Evolutionary conservation across 2,329 filamentous ascomycete species (phyloP), one percentile per base, ranked within the genome.

Genomic region (Dactylellina parvicollis): DNA sequence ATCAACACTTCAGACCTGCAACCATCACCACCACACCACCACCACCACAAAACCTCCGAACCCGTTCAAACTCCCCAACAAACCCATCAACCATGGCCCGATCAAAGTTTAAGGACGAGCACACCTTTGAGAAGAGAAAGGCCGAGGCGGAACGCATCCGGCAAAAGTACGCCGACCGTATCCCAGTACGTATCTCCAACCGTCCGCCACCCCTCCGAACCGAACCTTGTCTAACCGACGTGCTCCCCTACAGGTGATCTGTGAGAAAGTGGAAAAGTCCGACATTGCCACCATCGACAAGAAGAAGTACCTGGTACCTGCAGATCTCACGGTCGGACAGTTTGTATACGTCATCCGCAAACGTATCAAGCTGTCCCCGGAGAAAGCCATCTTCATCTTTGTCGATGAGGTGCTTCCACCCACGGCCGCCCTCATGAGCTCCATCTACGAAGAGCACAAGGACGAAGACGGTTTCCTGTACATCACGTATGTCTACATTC

Each of bases 301-400:
- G 90, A 99, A 99, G 89, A 99, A 99, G 86, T 99, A 99, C 81
- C 88, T 99, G 52, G 95, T 99, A 26, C 95, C 95, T 12, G 92
- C 95, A 78, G 95, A 99, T 81, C 88, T 99, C 80, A 99, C 95
- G 75, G 95, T 99, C 76, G 95, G 95, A 79, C 95, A 99, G 89
- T 97, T 99, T 81, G 95, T 99, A 84, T 99, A 99, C 83, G 95
- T 99, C 77, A 99, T 99, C 84, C 92, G 95, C 82, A 99, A 99
- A 88, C 91, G 95, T 80, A 99, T 99, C 85, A 99, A 99, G 92
- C 88, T 99, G 78, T 96, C 92, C 62, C 95, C 95, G 30, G 95
- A 99, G 86, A 99, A 99, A 88, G 95, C 95, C 81, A 99, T 99
- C 85, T 99, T 99, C 87, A 98, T 99, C 87, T 99, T 98, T 84